Percentiles rank a stretch among this genome's conserved stretches.
These are phyloP conservation scores for Mollisia scopiformis DNA, from an alignment of 2,329 filamentous ascomycete species.

Conservation along the genomic window DNA sequence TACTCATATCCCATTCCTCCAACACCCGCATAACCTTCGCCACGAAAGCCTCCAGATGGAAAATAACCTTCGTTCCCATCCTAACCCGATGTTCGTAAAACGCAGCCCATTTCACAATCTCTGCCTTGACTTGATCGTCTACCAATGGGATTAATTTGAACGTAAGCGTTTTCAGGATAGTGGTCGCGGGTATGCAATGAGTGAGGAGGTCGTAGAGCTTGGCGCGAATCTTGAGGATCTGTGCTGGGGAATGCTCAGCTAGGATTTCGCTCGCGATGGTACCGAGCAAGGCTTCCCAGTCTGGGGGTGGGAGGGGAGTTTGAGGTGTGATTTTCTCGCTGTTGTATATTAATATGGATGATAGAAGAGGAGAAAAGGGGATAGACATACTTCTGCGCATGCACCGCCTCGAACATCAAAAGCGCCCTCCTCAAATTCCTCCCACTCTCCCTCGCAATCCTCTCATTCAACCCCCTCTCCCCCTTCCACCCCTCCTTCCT, in stretches of 20 bases:
- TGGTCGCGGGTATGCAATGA: constrained; percentile 95
- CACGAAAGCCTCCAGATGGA: constrained; percentile 97
- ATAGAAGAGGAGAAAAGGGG: constrained; percentile 3
- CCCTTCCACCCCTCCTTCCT: constrained; percentile 85
- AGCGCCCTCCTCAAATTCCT: constrained; percentile 88
- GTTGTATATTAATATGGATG: constrained; percentile 16
- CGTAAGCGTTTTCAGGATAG: constrained; percentile 90
- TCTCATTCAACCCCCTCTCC: constrained; percentile 73
- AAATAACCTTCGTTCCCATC: constrained; percentile 92
- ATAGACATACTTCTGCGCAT: constrained; percentile 85
- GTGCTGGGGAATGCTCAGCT: constrained; percentile 86
- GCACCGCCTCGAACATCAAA: constrained; percentile 95
- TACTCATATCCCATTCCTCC: constrained; percentile 89
- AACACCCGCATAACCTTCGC: constrained; percentile 97
- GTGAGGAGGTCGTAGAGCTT: constrained; percentile 97
- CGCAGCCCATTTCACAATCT: constrained; percentile 93
- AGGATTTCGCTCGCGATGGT: constrained; percentile 94
- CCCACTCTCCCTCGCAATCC: constrained; percentile 88
- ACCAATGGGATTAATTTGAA: constrained; percentile 89
- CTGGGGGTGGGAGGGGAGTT: constrained; percentile 89
- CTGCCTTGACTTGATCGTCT: constrained; percentile 86
- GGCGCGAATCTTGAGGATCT: constrained; percentile 84
- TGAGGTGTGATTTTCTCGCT: constrained; percentile 89
- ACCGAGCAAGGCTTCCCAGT: constrained; percentile 92
- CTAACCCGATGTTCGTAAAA: constrained; percentile 97